These are phyloP conservation scores for Ceratobasidium sp. DNA, from an alignment of 1,284 basidiomycete genomes.

Conservation along the genomic window DNA sequence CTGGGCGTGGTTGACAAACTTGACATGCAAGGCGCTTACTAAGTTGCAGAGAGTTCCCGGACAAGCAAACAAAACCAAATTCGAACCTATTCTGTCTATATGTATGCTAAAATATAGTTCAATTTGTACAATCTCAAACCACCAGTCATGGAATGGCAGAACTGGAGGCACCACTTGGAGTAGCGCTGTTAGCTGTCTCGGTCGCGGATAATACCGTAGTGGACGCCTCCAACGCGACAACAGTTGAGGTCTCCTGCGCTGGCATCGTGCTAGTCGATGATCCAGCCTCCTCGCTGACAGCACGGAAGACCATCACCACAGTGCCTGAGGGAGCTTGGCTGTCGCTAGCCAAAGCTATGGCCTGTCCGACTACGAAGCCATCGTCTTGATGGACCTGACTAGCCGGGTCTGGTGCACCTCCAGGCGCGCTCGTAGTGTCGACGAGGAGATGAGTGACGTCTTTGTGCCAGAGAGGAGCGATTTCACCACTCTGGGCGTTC, in stretches of 20 bases:
- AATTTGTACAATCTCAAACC: neutral
- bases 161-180: too few relatives aligned
- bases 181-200: neutral
- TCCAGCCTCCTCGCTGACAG: neutral
- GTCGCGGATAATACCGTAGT: neutral
- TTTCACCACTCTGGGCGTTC: slow-evolving; percentile 23
- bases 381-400: neutral
- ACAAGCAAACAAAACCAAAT: neutral
- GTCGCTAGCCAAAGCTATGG: neutral
- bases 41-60: too few relatives aligned
- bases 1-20: neutral
- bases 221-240: neutral
- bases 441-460: neutral
- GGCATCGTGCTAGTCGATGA: too few relatives aligned
- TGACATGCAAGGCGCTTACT: neutral
- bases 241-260: neutral
- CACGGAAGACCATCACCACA: slow-evolving; percentile 16
- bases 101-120: neutral
- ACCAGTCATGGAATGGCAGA: neutral
- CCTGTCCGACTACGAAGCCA: slow-evolving; percentile 18
- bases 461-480: slow-evolving; percentile 25
- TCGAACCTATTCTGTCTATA: neutral
- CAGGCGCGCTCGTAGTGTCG: slow-evolving; percentile 26
- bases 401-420: slow-evolving; percentile 11
- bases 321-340: neutral